Evolutionary conservation across 495 filamentous ascomycete species (phyloP).

Genomic region (Tuber melanosporum): DNA sequence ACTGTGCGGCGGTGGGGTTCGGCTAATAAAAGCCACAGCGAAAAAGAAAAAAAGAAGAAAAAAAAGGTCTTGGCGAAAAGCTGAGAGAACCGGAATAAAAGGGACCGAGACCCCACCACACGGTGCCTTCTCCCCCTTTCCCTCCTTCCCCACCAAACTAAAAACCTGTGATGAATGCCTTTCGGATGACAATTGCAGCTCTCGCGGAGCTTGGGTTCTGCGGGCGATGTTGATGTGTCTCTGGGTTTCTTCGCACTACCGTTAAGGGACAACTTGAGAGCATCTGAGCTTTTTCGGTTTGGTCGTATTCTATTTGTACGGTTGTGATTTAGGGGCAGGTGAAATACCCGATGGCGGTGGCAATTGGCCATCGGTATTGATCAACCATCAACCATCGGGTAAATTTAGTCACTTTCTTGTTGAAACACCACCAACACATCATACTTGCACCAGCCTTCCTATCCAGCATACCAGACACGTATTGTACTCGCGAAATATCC

Average conservation of each 20-base stretch:
- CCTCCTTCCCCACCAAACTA: conserved; percentile 52
- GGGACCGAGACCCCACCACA: conserved; percentile 7
- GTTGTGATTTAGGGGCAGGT: not conserved
- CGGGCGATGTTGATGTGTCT: conserved; percentile 52
- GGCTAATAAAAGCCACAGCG: not conserved
- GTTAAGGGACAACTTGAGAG: conserved; percentile 52
- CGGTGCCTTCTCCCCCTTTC: conserved; percentile 26
- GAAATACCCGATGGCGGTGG: not conserved
- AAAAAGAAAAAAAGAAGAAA: not conserved
- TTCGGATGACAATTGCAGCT: conserved; percentile 44
- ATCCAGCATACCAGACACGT: not conserved
- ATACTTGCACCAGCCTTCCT: too few species aligned
- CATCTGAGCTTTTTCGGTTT: conserved; percentile 50
- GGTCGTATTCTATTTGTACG: conserved; percentile 10
- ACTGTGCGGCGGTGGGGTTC: not conserved
- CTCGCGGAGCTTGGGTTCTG: conserved; percentile 28
- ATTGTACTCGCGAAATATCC: not conserved
- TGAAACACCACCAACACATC: too few species aligned
- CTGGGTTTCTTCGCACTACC: conserved; percentile 54
- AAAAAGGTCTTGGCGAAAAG: not conserved
- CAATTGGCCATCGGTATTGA: not conserved
- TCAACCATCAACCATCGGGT: not conserved
- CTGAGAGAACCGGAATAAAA: not conserved
- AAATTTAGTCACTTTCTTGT: not conserved
- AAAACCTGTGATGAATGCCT: conserved; percentile 54